Evolutionary conservation across 495 filamentous ascomycete genomes (phyloP), one percentile per base, ranked within the genome.

Genomic region (Penicillium maclennaniae): DNA sequence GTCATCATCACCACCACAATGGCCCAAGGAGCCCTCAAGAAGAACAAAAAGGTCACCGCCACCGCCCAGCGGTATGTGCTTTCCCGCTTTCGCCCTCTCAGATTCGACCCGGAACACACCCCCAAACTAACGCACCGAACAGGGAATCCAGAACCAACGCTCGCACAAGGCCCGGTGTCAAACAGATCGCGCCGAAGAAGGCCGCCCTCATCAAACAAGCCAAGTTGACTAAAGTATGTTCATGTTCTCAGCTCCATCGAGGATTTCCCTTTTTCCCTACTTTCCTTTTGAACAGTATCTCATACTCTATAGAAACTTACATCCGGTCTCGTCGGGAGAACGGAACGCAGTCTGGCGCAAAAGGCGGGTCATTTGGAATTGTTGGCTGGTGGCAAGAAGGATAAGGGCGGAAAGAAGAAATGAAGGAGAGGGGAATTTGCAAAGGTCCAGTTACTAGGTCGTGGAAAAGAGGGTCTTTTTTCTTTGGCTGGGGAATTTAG

Each of bases 331-430:
- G 78, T 77, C 4, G 73, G 74, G 0, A 78, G 79, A 68, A 89
- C 86, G 52, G 87, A 91, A 61, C 75, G 81, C 51, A 79, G 67
- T 58, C 73, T 91, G 20, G 87, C 83, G 6, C 70, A 80, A 43
- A 84, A 82, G 63, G 87, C 86, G 38, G 87, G 87, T 6, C 87
- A 91, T 79, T 59, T 89, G 56, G 87, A 91, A 66, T 37, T 90
- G 67, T 62, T 90, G 53, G 71, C 75, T 53, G 84, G 82, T 4
- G 84, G 81, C 10, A 87, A 86, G 78, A 85, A 82, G 71, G 76
- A 81, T 45, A 69, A 63, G 57, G 45, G 50, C 51, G 19, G 55
- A 27, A 60, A 60, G 50, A 67, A 56, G 54, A 62, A 65, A 51
- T 54, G 14, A 43, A 17, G 0, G 34, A 12, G 28, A 31, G 7